A percentile compares a stretch with the other conserved stretches of the same genome.
Evolutionary conservation across 805 yeast species (phyloP).

Genomic region (Saccharomycopsis babjevae): DNA sequence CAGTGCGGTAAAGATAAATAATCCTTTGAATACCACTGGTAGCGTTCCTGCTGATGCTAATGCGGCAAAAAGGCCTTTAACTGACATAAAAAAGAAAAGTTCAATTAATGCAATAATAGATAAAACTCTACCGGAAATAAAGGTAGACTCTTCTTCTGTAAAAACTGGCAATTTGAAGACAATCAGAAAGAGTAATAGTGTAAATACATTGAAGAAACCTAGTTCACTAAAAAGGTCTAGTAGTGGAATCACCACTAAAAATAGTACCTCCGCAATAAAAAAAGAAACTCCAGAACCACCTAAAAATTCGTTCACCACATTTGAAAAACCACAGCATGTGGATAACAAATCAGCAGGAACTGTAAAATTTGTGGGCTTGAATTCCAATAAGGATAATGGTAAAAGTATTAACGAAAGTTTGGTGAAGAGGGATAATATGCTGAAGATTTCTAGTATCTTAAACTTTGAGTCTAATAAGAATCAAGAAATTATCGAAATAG

Average conservation of each 20-base stretch:
- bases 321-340: conserved; percentile 3
- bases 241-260: not conserved
- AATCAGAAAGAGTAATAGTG: not conserved
- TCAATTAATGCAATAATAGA: not conserved
- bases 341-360: not conserved
- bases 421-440: not conserved
- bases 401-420: not conserved
- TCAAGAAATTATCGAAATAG: conserved; percentile 3
- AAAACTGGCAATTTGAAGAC: not conserved
- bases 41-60: not conserved
- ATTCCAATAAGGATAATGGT: not conserved
- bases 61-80: not conserved
- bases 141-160: not conserved
- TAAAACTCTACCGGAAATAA: not conserved
- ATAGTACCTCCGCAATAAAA: not conserved
- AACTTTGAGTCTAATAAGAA: not conserved
- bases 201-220: not conserved
- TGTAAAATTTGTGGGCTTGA: not conserved
- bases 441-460: not conserved
- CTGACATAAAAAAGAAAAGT: conserved; percentile 2
- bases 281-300: not conserved
- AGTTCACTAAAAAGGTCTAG: not conserved
- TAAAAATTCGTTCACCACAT: not conserved
- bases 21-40: not conserved
- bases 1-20: not conserved